These are phyloP conservation scores for Vararia minispora DNA, from an alignment of 768 basidiomycete species.

Conservation along the genomic window DNA sequence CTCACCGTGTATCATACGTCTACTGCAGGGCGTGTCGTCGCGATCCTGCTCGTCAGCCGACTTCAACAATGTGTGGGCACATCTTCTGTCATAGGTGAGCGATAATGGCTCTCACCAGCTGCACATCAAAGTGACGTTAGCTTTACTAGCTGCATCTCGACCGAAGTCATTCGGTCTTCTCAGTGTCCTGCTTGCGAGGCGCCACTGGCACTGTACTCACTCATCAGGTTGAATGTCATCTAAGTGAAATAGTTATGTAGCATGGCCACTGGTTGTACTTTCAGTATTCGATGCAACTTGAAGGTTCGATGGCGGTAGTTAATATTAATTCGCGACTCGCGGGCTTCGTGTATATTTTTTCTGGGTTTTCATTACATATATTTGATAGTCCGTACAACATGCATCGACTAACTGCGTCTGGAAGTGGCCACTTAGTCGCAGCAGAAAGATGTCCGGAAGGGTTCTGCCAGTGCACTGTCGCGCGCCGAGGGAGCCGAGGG, in stretches of 20 bases:
- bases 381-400: constrained; percentile 7
- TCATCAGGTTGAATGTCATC: constrained; percentile 36
- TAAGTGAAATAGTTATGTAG: neutral
- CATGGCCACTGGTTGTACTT: neutral
- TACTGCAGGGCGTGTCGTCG: constrained; percentile 39
- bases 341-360: neutral
- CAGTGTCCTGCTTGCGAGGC: constrained; percentile 42
- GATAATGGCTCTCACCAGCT: constrained; percentile 2
- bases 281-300: neutral
- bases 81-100: constrained; percentile 47
- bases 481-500: no score
- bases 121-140: constrained; percentile 4
- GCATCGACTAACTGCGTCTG: neutral
- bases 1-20: constrained; percentile 8
- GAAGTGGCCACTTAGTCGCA: no score
- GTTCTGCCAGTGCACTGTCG: no score
- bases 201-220: constrained; percentile 41
- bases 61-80: constrained; percentile 53
- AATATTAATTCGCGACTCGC: neutral
- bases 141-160: constrained; percentile 38
- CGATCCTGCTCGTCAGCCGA: constrained; percentile 40
- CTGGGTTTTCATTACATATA: constrained; percentile 1
- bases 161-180: constrained; percentile 32
- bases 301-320: no score
- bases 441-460: no score